phyloP scores from a whole-genome alignment of 768 basidiomycete genomes.

The Boletus sp. region DNA sequence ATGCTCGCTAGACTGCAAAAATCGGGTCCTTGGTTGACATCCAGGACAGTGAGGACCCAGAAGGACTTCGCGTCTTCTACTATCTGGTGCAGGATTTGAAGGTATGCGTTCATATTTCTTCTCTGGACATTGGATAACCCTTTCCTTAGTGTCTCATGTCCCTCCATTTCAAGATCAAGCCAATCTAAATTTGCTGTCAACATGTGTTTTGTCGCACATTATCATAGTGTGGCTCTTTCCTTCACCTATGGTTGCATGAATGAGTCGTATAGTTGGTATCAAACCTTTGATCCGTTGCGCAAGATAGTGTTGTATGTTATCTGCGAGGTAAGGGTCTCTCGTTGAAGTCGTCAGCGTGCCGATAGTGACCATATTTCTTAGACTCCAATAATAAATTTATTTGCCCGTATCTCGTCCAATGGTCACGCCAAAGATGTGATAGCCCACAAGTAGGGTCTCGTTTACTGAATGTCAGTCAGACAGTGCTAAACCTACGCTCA shows the following conservation, averaged over 20 bases:
- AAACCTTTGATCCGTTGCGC: slow-evolving; percentile 13
- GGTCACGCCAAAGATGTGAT: neutral
- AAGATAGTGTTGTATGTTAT: slow-evolving; percentile 25
- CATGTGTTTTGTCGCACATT: neutral
- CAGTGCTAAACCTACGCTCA: neutral
- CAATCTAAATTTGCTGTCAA: slow-evolving; percentile 53
- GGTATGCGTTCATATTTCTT: slow-evolving; percentile 40
- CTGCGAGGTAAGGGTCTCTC: slow-evolving; percentile 15
- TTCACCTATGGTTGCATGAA: slow-evolving; percentile 3
- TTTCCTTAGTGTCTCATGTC: slow-evolving; percentile 85
- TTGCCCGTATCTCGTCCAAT: slow-evolving; percentile 1
- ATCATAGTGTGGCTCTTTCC: neutral
- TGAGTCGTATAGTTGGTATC: slow-evolving; percentile 8
- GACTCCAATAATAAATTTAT: slow-evolving; percentile 10
- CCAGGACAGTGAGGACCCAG: slow-evolving; percentile 94
- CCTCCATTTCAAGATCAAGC: slow-evolving; percentile 99
- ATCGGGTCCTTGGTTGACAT: slow-evolving; percentile 97
- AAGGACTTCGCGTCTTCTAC: slow-evolving; percentile 96
- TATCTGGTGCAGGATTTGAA: slow-evolving; percentile 98
- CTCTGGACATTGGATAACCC: neutral
- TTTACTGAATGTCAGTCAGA: neutral
- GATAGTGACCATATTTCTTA: slow-evolving; percentile 8
- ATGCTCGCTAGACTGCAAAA: slow-evolving; percentile 69
- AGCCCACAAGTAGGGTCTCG: slow-evolving; percentile 1
- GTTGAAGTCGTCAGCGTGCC: neutral